Conservation (phyloP, 306 rosid genomes). For the Citrullus amarus region DNA sequence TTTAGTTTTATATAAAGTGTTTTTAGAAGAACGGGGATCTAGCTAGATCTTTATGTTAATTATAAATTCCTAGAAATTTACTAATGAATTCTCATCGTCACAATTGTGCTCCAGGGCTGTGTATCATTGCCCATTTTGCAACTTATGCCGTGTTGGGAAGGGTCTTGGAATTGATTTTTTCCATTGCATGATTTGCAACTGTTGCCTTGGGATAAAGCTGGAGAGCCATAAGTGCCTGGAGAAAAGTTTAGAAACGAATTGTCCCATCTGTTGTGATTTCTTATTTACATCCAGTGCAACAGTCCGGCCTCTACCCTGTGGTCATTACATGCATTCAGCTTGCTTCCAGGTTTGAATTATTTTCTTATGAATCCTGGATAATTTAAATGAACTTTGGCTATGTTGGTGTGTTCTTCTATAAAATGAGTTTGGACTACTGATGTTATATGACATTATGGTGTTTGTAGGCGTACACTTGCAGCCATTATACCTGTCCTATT, state of each 20-base stretch:
- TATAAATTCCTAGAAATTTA: neutral
- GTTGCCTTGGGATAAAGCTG: slow-evolving; percentile 85
- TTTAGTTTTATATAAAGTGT: neutral
- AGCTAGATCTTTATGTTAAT: neutral
- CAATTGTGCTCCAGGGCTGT: slow-evolving; percentile 48
- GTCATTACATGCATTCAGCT: slow-evolving; percentile 99
- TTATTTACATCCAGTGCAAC: slow-evolving; percentile 93
- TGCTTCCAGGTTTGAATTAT: slow-evolving; percentile 78
- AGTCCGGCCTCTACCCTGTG: slow-evolving; percentile 90
- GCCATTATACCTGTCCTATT: slow-evolving; percentile 96
- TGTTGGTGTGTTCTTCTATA: neutral
- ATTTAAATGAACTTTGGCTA: neutral
- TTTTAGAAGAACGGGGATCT: neutral
- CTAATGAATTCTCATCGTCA: slow-evolving; percentile 1
- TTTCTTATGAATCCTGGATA: neutral
- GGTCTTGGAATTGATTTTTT: slow-evolving; percentile 93
- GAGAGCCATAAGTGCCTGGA: slow-evolving; percentile 86
- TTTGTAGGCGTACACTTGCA: slow-evolving; percentile 83
- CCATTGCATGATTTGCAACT: slow-evolving; percentile 98
- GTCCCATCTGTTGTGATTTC: slow-evolving; percentile 96
- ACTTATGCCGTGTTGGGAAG: slow-evolving; percentile 89
- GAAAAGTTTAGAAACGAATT: slow-evolving; percentile 88
- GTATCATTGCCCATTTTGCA: slow-evolving; percentile 98
- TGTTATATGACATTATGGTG: slow-evolving; percentile 5
- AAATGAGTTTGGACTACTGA: neutral